Evolutionary conservation across 768 basidiomycete genomes (phyloP), one percentile per base, ranked within the genome.

Genomic region (Tulasnella sp.): DNA sequence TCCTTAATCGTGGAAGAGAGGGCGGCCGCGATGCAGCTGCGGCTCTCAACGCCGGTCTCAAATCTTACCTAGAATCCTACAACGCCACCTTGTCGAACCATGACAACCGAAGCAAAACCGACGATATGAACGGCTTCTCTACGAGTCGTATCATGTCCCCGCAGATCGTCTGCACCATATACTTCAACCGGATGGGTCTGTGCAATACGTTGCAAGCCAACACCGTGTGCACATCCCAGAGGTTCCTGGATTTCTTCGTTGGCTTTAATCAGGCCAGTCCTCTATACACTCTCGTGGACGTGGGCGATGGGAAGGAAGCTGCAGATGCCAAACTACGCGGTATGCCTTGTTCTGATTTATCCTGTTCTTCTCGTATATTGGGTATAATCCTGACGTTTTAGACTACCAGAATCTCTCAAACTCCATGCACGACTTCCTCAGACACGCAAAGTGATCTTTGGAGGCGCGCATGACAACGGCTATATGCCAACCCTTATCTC

Each of bases 291-390:
- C 59, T 60, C 21, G 41, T 58, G 8, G 59, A 60, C 49, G 59
- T 60, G 15, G 54, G 59, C 4, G 21, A 19, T 5, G 59, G 59
- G 24, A 60, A 60, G 59, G 59, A 60, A 26, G 56, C 59, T n/a
- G 54, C 59, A 10, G 59, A 60, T 60, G 54, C 59, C 21, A 60
- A 60, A 44, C n/a, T 60, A 21, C 23, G 55, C 29, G 59, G 59
- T 60, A 23, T 15, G 44, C 27, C 21, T n/a, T n/a, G n/a, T n/a
- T n/a, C n/a, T n/a, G n/a, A n/a, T 30, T 10, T 15, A 32, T 15
- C 17, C 24, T n/a, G 8, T n/a, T 21, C 30, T 5, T 26, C 11
- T 60, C 55, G 17, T 29, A 38, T 5, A 17, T 24, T 10, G n/a
- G 10, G 13, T 1, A 17, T 34, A 24, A 5, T 19, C n/a, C 29